Percentiles rank a stretch among this genome's conserved stretches.
Conservation (phyloP, 805 yeast species). For the Saccharomyces mikatae region DNA sequence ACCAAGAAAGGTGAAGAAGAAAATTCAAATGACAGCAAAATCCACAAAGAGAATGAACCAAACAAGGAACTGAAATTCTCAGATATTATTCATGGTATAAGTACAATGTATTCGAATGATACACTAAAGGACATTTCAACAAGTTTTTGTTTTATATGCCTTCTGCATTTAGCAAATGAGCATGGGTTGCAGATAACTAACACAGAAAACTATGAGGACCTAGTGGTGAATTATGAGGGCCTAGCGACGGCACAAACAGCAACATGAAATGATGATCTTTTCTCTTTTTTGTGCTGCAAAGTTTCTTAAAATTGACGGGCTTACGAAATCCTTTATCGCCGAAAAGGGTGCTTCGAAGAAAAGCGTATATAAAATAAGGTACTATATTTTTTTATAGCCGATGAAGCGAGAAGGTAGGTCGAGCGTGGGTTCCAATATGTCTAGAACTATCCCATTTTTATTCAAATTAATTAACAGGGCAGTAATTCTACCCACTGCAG, state of each 20-base stretch:
- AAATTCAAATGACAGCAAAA: conserved; percentile 10
- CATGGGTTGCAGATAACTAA: conserved; percentile 56
- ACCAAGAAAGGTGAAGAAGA: conserved; percentile 34
- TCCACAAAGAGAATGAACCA: neutral
- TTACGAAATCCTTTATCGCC: neutral
- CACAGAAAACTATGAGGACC: conserved; percentile 32
- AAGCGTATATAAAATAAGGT: neutral
- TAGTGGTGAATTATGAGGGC: conserved; percentile 12
- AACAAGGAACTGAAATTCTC: conserved; percentile 31
- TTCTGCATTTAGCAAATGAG: conserved; percentile 81
- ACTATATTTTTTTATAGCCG: neutral
- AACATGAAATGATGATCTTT: neutral
- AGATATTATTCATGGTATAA: conserved; percentile 42
- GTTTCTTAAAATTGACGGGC: neutral
- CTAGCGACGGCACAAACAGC: neutral
- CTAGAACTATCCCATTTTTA: neutral
- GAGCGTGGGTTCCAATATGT: neutral
- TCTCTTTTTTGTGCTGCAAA: neutral
- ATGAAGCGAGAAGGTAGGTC: neutral
- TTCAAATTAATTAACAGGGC: conserved; percentile 10
- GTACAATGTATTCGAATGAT: conserved; percentile 45
- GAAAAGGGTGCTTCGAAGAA: neutral
- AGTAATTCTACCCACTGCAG: conserved; percentile 24
- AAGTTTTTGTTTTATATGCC: conserved; percentile 75
- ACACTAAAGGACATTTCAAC: conserved; percentile 66